phyloP scores from a whole-genome alignment of 352 stramenopile species.

The Globisporangium heterothallicum region DNA sequence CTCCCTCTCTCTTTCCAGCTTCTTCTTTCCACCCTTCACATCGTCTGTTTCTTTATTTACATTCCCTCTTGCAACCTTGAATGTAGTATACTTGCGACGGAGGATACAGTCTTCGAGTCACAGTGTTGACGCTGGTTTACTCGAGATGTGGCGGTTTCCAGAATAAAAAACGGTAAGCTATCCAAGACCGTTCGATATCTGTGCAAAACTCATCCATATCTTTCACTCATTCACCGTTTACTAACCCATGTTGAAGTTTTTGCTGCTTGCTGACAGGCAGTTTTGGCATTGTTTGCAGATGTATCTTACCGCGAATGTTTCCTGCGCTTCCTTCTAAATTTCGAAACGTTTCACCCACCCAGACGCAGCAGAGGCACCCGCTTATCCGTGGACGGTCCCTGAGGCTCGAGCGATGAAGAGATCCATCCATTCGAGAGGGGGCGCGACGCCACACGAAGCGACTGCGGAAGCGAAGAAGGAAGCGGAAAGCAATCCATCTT shows the following conservation, averaged over 20 bases:
- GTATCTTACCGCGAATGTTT: slow-evolving; percentile 4
- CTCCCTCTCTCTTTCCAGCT: slow-evolving; percentile 3
- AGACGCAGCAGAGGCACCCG: too few species aligned
- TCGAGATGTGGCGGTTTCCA: too few species aligned
- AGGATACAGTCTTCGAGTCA: too few species aligned
- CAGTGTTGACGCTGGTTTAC: too few species aligned
- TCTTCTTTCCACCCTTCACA: slow-evolving; percentile 1
- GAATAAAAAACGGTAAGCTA: neutral
- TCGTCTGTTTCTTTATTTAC: too few species aligned
- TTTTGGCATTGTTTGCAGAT: too few species aligned
- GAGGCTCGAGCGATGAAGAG: too few species aligned
- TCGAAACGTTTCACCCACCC: slow-evolving; percentile 31
- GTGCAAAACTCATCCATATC: neutral
- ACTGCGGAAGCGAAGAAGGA: slow-evolving; percentile 20
- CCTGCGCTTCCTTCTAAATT: slow-evolving; percentile 14
- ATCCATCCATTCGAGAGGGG: slow-evolving; percentile 12
- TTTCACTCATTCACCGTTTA: neutral
- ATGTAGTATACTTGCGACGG: too few species aligned
- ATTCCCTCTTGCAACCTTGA: too few species aligned
- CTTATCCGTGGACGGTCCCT: too few species aligned
- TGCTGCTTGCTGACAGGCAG: neutral
- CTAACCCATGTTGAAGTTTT: slow-evolving; percentile 1
- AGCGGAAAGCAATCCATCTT: neutral
- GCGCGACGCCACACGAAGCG: neutral
- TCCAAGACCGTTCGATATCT: too few species aligned